Conservation (phyloP, 257 asterid genomes). For the Solanum infundibuliforme region DNA sequence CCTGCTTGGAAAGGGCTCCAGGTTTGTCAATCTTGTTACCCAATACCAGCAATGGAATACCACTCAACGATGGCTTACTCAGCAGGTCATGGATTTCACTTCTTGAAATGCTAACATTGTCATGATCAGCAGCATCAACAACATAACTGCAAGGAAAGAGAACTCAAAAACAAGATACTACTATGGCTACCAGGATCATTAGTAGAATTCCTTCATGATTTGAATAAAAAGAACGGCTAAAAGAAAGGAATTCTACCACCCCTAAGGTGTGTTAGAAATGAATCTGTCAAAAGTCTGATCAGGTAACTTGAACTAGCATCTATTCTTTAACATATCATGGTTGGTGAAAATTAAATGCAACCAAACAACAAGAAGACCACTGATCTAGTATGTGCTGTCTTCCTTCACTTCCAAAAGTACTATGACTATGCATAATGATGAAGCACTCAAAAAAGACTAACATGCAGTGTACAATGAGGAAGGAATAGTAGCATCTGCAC, state of each 20-base stretch:
- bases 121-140: slow-evolving; percentile 96
- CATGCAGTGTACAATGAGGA: background rate
- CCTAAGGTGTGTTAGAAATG: background rate
- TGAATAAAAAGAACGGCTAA: background rate
- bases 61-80: slow-evolving; percentile 82
- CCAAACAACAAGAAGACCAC: background rate
- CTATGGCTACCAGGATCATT: background rate
- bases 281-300: background rate
- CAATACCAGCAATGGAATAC: slow-evolving; percentile 83
- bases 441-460: background rate
- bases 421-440: background rate
- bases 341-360: background rate
- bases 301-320: background rate
- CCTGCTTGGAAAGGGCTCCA: slow-evolving; percentile 69
- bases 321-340: background rate
- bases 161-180: background rate
- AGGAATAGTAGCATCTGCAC: background rate
- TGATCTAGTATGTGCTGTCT: background rate
- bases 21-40: slow-evolving; percentile 95
- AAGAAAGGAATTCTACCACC: background rate
- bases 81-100: slow-evolving; percentile 87
- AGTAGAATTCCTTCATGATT: background rate
- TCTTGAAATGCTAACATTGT: slow-evolving; percentile 64
- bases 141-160: slow-evolving; percentile 53
- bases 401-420: background rate